Evolutionary conservation across 805 yeast species (phyloP), one percentile per base, ranked within the genome.

Genomic region (Metschnikowia santaceciliae): DNA sequence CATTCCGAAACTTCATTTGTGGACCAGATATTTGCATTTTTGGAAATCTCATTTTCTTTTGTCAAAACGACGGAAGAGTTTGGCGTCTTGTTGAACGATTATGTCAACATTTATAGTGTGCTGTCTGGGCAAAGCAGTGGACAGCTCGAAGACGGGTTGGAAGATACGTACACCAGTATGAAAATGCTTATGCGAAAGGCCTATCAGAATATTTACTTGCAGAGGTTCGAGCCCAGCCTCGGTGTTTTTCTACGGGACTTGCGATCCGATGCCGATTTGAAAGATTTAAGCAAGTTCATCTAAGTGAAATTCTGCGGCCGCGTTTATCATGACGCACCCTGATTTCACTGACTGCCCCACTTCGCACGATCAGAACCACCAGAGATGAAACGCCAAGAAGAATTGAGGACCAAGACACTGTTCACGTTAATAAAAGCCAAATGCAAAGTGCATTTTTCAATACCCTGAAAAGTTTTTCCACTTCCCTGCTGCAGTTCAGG

Each of bases 191-290:
- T 75, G 48, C 64, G 63, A 4, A 72, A 71, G 49, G 64, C 83
- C 20, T 70, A 72, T 47, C 56, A 55, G 33, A 74, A 56, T 26
- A 66, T 68, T 49, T 77, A 66, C 67, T 65, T 64, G 34, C 72
- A 67, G 34, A 72, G 70, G 19, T 84, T 80, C 59, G 74, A 75
- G 50, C 67, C 67, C 2, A 66, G 68, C 19, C 56, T 78, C 38
- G 70, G 69, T 37, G 57, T 64, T 3, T 78, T 84, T 49, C 71
- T 75, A 0, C 73, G 67, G 40, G 89, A 83, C 57, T 65, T 86
- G 48, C 72, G 74, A n/a, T 64, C 69, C 26, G 89, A 84, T 55
- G 64, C 72, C 10, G 80, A 76, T 23, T 60, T 85, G 47, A 69
- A 75, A 47, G 77, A 68, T 46, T 68, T 86, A 33, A 79, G 85